phyloP scores from a whole-genome alignment of 345 rosid genomes.

The Rhizophora apiculata region DNA sequence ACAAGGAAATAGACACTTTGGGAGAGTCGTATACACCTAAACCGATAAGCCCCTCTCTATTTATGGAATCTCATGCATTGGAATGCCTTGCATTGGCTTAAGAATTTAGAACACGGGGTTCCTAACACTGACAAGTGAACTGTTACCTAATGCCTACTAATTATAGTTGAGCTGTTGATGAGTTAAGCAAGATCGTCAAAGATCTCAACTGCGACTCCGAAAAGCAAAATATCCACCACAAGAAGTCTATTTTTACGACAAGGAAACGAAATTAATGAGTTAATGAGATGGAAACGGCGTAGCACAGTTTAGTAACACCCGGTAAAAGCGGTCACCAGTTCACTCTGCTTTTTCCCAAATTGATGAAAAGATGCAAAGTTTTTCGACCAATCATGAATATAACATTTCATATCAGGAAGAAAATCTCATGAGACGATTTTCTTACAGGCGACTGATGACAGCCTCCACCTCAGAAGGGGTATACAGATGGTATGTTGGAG shows the following conservation, averaged over 20 bases:
- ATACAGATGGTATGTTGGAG: slow-evolving; percentile 83
- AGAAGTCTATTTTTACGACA: not conserved
- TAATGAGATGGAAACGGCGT: not conserved
- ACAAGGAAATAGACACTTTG: too few relatives aligned
- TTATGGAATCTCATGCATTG: too few relatives aligned
- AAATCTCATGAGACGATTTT: not conserved
- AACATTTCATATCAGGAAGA: not conserved
- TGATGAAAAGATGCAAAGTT: not conserved
- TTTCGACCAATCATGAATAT: not conserved
- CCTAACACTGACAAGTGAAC: too few relatives aligned
- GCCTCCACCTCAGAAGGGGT: slow-evolving; percentile 92
- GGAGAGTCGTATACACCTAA: too few relatives aligned
- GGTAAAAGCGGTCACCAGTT: not conserved
- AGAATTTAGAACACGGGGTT: too few relatives aligned
- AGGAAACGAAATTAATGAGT: not conserved
- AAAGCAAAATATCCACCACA: not conserved
- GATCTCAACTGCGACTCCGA: too few relatives aligned
- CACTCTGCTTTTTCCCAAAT: slow-evolving; percentile 6
- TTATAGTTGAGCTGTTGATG: too few relatives aligned
- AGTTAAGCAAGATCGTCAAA: too few relatives aligned
- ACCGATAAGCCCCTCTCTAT: too few relatives aligned
- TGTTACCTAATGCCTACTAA: too few relatives aligned
- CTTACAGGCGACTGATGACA: slow-evolving; percentile 75
- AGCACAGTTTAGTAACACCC: not conserved
- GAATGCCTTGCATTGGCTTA: too few relatives aligned